Base-by-base conservation (phyloP, 2,329 filamentous ascomycete genomes). In the Endothia cerciana region DNA sequence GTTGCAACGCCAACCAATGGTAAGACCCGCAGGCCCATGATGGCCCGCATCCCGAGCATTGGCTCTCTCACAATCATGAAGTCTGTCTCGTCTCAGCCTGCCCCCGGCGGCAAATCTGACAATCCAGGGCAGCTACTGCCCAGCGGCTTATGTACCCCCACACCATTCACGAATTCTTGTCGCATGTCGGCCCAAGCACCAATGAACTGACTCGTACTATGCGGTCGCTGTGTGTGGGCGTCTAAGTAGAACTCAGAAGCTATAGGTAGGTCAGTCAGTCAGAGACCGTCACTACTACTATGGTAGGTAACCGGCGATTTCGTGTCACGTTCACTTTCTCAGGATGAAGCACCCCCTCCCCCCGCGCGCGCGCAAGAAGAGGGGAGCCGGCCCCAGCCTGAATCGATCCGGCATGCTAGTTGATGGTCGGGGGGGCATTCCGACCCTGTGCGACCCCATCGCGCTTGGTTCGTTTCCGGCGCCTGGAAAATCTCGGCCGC, bases 401-500 rank as follows among this genome's bases (percentile, higher is more conserved):
- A 56, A 40, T 61, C 65, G 62, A 62, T 63, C 65, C 58, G 65
- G 47, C 13, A 22, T 51, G 47, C 28, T 28, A 51, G 22, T 28
- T 51, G 47, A 30, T 51, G 47, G 47, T 30, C 47, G 47, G 47
- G 47, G 36, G 53, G 51, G 17, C 40, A 43, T 65, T 64, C 65
- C 65, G 65, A 67, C 41, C 11, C 58, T 36, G 58, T 43, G 36
- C 43, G 59, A 45, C 53, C 33, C 62, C 62, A 65, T 65, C 33
- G 62, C 62, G 62, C 62, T 53, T 65, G 43, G 47, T 17, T 47
- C 62, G 62, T 62, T 62, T 67, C 55, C 28, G 53, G 62, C 59
- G 53, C 59, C 53, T 67, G 65, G 53, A 63, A 65, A 63, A 65
- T 65, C 58, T 67, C 65, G 65, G 65, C 53, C 65, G 65, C 53